Base-by-base conservation (phyloP, 495 filamentous ascomycete species). In the Daldinia concentrica region DNA sequence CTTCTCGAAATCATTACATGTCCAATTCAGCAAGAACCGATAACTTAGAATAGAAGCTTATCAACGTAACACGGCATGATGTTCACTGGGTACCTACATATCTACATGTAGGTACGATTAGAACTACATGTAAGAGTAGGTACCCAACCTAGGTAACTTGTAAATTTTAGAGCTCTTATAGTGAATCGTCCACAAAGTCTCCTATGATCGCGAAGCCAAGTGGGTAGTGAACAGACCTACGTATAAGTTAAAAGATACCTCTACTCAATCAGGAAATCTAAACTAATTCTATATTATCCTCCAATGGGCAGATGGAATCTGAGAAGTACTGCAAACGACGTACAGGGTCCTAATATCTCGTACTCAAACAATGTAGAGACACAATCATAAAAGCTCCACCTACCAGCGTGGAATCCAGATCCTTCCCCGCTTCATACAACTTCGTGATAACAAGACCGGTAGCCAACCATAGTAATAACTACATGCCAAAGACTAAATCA, bases 341-440 rank as follows among this genome's bases (percentile, higher is more conserved):
- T 34, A 30, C 7, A 60, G 2, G 19, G 17, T 50, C 15, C 9
- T 34, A 26, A 19, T 34, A 37, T 52, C 22, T 9, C 37, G 2
- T 11, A 15, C 14, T 59, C 55, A 8, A 30, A 29, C 32, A 34
- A 34, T 32, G 36, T 45, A 43, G 15, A 39, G 27, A 57, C n/a
- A 64, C 19, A 54, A 17, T 14, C 6, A 56, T 58, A 37, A 60
- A 52, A 64, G 24, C 56, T 65, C 68, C 62, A 41, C 61, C 30
- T 8, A 15, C 51, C 29, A 36, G 6, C 17, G 22, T 37, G 2
- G 12, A 39, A 62, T 27, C 43, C 4, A 30, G n/a, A 41, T n/a
- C 43, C 69, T 72, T 67, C 69, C 69, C 69, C 69, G 59, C 71
- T 61, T 62, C n/a, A 65, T 6, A 41, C 43, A 48, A 50, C 36